Evolutionary conservation across 345 rosid species (phyloP).

Genomic region (Eucalyptus erythrocorys): DNA sequence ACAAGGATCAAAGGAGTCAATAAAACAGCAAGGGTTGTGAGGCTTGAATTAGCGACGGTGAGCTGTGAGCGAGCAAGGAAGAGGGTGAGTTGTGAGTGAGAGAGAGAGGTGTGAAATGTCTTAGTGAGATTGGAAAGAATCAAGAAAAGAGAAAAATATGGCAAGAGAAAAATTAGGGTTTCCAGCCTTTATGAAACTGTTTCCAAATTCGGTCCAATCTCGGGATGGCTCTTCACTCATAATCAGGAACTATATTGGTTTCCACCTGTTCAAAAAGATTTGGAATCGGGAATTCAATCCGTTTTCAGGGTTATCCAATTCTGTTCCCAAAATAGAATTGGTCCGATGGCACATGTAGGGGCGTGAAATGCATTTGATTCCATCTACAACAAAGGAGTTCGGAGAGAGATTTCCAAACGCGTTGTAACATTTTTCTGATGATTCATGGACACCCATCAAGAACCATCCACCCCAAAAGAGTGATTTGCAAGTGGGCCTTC

Average conservation of each 20-base stretch:
- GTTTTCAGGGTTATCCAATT: neutral
- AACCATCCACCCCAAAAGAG: neutral
- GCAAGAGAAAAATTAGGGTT: neutral
- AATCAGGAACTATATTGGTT: rapidly evolving
- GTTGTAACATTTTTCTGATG: neutral
- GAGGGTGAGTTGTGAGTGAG: neutral
- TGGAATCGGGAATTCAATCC: neutral
- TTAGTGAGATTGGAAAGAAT: neutral
- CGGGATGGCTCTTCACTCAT: neutral
- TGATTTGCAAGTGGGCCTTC: neutral
- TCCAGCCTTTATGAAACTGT: neutral
- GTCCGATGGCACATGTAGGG: neutral
- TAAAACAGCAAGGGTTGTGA: neutral
- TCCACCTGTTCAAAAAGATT: neutral
- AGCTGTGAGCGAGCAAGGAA: neutral
- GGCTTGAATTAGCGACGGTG: neutral
- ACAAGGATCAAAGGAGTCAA: neutral
- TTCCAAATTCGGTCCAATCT: neutral
- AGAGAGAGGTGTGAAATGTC: neutral
- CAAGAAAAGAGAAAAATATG: neutral
- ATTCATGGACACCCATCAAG: neutral
- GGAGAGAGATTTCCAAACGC: neutral
- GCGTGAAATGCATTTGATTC: neutral
- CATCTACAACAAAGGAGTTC: neutral
- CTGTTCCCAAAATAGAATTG: too few relatives aligned